phyloP scores from a whole-genome alignment of 2,329 filamentous ascomycete genomes.

The Davidsoniella australis region DNA sequence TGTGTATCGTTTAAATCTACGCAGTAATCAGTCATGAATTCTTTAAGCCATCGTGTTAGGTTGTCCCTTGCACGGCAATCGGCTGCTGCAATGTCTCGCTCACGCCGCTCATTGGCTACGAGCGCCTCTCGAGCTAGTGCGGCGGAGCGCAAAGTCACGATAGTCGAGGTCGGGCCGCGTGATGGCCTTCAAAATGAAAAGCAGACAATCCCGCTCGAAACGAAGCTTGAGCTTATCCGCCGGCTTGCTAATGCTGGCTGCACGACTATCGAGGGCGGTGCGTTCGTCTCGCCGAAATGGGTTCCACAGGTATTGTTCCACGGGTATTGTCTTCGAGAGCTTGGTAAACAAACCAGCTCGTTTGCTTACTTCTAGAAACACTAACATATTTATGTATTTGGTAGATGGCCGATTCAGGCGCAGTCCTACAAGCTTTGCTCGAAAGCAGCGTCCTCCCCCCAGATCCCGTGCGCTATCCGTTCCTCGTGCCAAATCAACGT shows the following conservation, averaged over 20 bases:
- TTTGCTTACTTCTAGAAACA: not conserved
- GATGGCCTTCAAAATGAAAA: conserved; percentile 84
- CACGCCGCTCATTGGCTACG: conserved; percentile 8
- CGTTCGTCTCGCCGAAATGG: conserved; percentile 72
- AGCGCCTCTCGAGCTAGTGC: not conserved
- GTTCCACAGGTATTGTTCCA: conserved; percentile 52
- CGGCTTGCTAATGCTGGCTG: conserved; percentile 52
- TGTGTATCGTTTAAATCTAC: too few species aligned
- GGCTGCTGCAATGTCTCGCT: not conserved
- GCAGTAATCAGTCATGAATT: too few species aligned
- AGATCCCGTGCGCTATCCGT: conserved; percentile 53
- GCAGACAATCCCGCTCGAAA: conserved; percentile 47
- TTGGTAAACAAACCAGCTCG: not conserved
- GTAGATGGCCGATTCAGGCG: conserved; percentile 63
- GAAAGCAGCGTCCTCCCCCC: conserved; percentile 35
- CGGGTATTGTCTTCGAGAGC: not conserved
- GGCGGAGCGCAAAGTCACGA: conserved; percentile 32
- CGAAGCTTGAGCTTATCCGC: conserved; percentile 62
- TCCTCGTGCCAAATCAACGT: conserved; percentile 61
- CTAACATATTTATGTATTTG: not conserved
- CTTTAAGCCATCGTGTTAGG: too few species aligned
- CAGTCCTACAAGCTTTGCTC: conserved; percentile 55
- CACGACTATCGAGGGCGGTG: conserved; percentile 60
- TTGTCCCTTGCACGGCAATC: not conserved
- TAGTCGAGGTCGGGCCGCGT: conserved; percentile 70